Conservation (phyloP, 2,329 filamentous ascomycete genomes). For the Fusarium albosuccineum region DNA sequence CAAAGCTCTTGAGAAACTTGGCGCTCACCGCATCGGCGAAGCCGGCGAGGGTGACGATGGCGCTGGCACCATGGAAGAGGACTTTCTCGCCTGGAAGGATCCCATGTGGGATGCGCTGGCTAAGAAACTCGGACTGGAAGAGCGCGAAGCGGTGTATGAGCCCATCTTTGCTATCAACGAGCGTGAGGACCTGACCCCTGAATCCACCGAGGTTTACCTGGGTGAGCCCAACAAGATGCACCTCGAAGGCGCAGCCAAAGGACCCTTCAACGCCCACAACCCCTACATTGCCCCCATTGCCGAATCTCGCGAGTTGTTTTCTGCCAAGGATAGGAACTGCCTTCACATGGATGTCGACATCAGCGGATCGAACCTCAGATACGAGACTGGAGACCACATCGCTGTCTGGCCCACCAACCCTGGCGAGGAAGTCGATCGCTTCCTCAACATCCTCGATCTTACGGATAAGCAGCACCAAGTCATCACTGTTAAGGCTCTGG, state of each 20-base stretch:
- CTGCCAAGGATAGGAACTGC: slow-evolving; percentile 90
- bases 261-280: slow-evolving; percentile 96
- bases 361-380: slow-evolving; percentile 87
- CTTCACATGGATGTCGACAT: slow-evolving; percentile 96
- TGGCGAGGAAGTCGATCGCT: slow-evolving; percentile 90
- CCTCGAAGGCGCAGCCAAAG: slow-evolving; percentile 84
- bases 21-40: slow-evolving; percentile 84
- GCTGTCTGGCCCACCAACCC: slow-evolving; percentile 98
- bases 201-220: slow-evolving; percentile 87
- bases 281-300: slow-evolving; percentile 95
- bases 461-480: slow-evolving; percentile 83
- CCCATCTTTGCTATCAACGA: slow-evolving; percentile 88
- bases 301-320: slow-evolving; percentile 93
- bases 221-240: slow-evolving; percentile 98
- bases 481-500: slow-evolving; percentile 89
- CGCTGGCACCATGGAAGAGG: slow-evolving; percentile 99
- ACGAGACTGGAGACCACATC: slow-evolving; percentile 97
- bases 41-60: slow-evolving; percentile 98
- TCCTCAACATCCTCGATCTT: slow-evolving; percentile 84
- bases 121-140: slow-evolving; percentile 87
- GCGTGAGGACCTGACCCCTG: slow-evolving; percentile 77
- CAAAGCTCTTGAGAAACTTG: slow-evolving; percentile 82
- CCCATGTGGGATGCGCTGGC: slow-evolving; percentile 95
- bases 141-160: slow-evolving; percentile 96
- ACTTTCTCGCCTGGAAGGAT: slow-evolving; percentile 99